These are phyloP conservation scores for Halophytophthora polymorphica DNA, from an alignment of 352 stramenopile species.

Conservation along the genomic window DNA sequence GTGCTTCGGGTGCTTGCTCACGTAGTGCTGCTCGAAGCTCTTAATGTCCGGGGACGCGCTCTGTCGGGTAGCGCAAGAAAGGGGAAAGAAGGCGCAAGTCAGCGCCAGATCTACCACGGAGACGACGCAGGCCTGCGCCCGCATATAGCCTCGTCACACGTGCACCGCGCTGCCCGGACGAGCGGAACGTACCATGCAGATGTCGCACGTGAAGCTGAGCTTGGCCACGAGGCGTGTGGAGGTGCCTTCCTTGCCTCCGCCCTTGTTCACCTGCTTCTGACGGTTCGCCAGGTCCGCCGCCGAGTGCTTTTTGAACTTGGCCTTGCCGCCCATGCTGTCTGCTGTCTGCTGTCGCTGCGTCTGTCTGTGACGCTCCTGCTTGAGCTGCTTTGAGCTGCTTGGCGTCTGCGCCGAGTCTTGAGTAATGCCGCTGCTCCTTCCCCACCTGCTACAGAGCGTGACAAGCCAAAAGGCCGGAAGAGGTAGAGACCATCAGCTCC, in stretches of 20 bases:
- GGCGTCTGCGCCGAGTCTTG: constrained; percentile 9
- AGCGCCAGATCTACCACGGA: background rate
- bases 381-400: constrained; percentile 15
- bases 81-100: constrained; percentile 5
- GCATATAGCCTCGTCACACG: too few species aligned
- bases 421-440: background rate
- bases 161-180: background rate
- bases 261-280: constrained; percentile 58
- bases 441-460: too few species aligned
- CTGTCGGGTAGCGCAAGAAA: constrained; percentile 14
- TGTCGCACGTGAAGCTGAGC: constrained; percentile 68
- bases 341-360: background rate
- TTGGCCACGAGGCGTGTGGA: constrained; percentile 37
- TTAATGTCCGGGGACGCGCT: constrained; percentile 63
- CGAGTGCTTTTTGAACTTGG: constrained; percentile 79
- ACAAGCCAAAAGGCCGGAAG: too few species aligned
- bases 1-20: constrained; percentile 57
- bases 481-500: too few species aligned
- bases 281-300: constrained; percentile 51
- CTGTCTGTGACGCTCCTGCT: background rate
- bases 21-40: constrained; percentile 55
- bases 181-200: constrained; percentile 50
- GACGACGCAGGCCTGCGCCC: background rate
- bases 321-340: constrained; percentile 59
- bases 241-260: constrained; percentile 44